Percentiles rank a stretch among this genome's conserved stretches.
phyloP scores from a whole-genome alignment of 306 rosid species.

The Begonia loranthoides region DNA sequence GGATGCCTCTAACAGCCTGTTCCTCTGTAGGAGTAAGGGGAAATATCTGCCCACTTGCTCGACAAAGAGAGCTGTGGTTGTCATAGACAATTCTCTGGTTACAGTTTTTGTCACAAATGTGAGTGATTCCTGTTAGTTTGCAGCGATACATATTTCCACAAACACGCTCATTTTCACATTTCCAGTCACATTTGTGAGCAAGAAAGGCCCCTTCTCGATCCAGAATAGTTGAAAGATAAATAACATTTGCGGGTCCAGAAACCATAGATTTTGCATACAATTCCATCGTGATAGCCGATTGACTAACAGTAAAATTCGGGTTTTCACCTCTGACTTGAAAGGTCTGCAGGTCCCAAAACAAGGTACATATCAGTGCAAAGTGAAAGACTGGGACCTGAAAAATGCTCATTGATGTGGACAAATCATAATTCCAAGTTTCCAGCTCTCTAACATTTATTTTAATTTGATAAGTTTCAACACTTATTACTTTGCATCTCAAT shows the following conservation, averaged over 20 bases:
- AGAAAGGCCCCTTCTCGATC: slow-evolving; percentile 51
- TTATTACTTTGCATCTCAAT: no score
- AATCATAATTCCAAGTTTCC: no score
- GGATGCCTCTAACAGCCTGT: slow-evolving; percentile 72
- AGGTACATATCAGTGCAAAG: slow-evolving; percentile 32
- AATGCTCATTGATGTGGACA: not conserved
- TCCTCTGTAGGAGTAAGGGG: slow-evolving; percentile 58
- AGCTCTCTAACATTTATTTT: no score
- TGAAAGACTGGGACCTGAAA: slow-evolving; percentile 16
- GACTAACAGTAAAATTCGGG: slow-evolving; percentile 2
- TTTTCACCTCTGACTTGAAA: slow-evolving; percentile 21
- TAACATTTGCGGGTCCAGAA: slow-evolving; percentile 70
- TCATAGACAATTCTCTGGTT: slow-evolving; percentile 90
- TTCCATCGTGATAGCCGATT: slow-evolving; percentile 38
- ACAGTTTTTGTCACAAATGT: slow-evolving; percentile 97
- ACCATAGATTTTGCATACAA: slow-evolving; percentile 59
- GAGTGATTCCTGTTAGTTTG: slow-evolving; percentile 88
- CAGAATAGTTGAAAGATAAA: slow-evolving; percentile 84
- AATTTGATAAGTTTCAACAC: no score
- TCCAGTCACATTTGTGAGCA: slow-evolving; percentile 91
- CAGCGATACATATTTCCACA: slow-evolving; percentile 92
- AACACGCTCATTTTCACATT: slow-evolving; percentile 82
- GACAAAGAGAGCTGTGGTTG: slow-evolving; percentile 82
- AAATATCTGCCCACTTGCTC: slow-evolving; percentile 66
- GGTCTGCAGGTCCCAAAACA: slow-evolving; percentile 51